A percentile compares a stretch with the other conserved stretches of the same genome.
These are phyloP conservation scores for Cyberlindnera euphorbiiphila DNA, from an alignment of 805 yeast species.

Conservation along the genomic window DNA sequence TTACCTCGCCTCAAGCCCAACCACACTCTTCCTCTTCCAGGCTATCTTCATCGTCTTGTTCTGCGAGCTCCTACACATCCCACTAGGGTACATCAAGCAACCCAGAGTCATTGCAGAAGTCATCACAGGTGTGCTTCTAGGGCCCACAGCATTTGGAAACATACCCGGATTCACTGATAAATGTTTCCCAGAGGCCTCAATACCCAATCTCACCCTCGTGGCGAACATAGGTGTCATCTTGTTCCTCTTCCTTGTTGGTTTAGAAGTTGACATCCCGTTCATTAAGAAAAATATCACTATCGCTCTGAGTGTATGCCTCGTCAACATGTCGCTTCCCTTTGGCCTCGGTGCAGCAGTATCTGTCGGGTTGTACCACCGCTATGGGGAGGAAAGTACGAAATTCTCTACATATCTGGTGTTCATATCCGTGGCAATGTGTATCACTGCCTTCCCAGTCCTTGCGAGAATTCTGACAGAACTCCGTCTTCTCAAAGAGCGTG, in stretches of 20 bases:
- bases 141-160: constrained; percentile 72
- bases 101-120: constrained; percentile 84
- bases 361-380: constrained; percentile 46
- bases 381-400: constrained; percentile 35
- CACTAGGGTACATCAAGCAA: constrained; percentile 59
- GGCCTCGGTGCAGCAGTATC: constrained; percentile 74
- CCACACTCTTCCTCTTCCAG: constrained; percentile 69
- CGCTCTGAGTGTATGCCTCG: constrained; percentile 65
- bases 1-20: constrained; percentile 54
- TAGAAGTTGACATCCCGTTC: constrained; percentile 71
- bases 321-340: constrained; percentile 75
- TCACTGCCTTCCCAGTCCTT: constrained; percentile 82
- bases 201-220: constrained; percentile 59
- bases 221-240: constrained; percentile 75
- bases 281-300: constrained; percentile 55
- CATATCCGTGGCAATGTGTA: constrained; percentile 78
- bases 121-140: constrained; percentile 67
- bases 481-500: constrained; percentile 65
- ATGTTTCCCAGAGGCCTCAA: constrained; percentile 62
- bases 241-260: constrained; percentile 70
- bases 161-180: constrained; percentile 62
- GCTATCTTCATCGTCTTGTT: constrained; percentile 54
- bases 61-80: constrained; percentile 58
- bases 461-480: constrained; percentile 76
- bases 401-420: constrained; percentile 78